These are phyloP conservation scores for Scenedesmus sp. DNA, from an alignment of 163 green algal genomes.

Conservation along the genomic window DNA sequence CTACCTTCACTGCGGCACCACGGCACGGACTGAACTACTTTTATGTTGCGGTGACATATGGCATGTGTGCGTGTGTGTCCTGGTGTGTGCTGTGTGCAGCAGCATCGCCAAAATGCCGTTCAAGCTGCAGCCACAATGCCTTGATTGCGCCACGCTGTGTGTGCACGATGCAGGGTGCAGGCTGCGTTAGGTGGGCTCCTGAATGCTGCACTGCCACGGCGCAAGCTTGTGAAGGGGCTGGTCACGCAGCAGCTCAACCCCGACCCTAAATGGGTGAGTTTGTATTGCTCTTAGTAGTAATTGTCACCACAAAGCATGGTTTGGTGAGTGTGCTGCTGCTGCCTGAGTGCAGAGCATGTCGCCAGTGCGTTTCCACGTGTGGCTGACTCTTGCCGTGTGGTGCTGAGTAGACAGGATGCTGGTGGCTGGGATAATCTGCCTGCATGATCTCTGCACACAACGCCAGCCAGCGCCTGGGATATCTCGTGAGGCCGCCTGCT, in stretches of 20 bases:
- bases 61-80: no score
- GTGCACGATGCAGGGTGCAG: background rate
- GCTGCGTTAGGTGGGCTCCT: background rate
- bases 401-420: background rate
- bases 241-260: background rate
- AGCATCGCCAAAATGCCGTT: no score
- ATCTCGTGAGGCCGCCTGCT: no score
- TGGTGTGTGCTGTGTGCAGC: no score
- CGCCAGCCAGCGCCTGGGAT: background rate
- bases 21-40: no score
- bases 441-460: background rate
- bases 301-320: no score
- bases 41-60: no score
- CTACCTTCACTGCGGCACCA: no score
- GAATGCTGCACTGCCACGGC: background rate
- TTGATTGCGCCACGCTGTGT: no score
- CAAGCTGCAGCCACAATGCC: no score
- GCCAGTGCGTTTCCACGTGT: background rate
- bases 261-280: background rate
- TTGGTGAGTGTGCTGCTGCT: background rate
- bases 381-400: no score
- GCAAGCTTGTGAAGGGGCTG: constrained; percentile 8
- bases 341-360: background rate
- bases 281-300: no score
- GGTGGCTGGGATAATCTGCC: background rate